Evolutionary conservation across 2,329 filamentous ascomycete genomes (phyloP).

Genomic region (Colletotrichum sp.): DNA sequence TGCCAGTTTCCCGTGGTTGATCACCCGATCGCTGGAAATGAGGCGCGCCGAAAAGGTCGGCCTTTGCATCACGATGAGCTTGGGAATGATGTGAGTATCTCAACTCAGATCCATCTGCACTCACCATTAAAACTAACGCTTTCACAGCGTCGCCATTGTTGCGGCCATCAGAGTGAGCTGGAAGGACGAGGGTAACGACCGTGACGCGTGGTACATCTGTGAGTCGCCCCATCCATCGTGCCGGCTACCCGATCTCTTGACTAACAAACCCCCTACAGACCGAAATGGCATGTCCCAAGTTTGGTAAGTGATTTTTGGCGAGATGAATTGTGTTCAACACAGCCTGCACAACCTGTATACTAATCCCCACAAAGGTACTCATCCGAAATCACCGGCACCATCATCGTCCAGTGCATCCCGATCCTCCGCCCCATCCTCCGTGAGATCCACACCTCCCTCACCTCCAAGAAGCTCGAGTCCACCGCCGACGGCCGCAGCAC

Average conservation of each 20-base stretch:
- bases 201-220: slow-evolving; percentile 53
- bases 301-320: slow-evolving; percentile 32
- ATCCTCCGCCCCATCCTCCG: slow-evolving; percentile 51
- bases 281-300: slow-evolving; percentile 49
- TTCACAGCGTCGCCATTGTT: slow-evolving; percentile 46
- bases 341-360: not conserved
- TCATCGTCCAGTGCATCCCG: slow-evolving; percentile 59
- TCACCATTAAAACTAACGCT: not conserved
- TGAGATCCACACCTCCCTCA: slow-evolving; percentile 20
- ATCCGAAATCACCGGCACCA: slow-evolving; percentile 56
- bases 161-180: slow-evolving; percentile 51
- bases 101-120: not conserved
- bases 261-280: slow-evolving; percentile 24
- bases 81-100: slow-evolving; percentile 36
- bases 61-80: slow-evolving; percentile 28
- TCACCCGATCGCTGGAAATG: slow-evolving; percentile 33
- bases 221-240: slow-evolving; percentile 7
- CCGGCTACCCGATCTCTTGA: not conserved
- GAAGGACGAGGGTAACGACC: slow-evolving; percentile 51
- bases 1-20: slow-evolving; percentile 32
- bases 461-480: slow-evolving; percentile 18
- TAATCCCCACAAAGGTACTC: slow-evolving; percentile 38
- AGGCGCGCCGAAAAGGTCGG: slow-evolving; percentile 31
- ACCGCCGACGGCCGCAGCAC: slow-evolving; percentile 12
- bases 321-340: not conserved